Percentiles rank a stretch among this genome's conserved stretches.
Conservation (phyloP, 2,329 filamentous ascomycete species). For the Ceratocystis lukuohia region DNA sequence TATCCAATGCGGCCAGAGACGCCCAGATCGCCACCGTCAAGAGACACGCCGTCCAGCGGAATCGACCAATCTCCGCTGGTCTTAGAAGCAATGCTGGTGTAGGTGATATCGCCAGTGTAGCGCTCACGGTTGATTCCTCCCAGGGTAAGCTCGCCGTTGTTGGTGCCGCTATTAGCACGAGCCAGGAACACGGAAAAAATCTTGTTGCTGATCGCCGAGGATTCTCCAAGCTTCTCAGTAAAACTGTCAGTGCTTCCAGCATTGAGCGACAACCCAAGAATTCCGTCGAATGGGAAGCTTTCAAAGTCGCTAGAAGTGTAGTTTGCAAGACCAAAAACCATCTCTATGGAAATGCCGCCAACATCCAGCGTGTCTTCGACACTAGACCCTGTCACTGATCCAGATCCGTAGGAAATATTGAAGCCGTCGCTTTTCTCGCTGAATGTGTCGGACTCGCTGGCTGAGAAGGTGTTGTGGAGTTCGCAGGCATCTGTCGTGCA, state of each 20-base stretch:
- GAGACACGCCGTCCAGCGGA: slow-evolving; percentile 49
- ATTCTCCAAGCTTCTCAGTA: slow-evolving; percentile 45
- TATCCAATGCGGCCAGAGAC: slow-evolving; percentile 49
- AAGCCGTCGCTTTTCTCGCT: slow-evolving; percentile 42
- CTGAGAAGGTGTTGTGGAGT: slow-evolving; percentile 56
- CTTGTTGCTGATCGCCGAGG: slow-evolving; percentile 41
- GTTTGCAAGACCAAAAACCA: slow-evolving; percentile 60
- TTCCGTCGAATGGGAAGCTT: slow-evolving; percentile 75
- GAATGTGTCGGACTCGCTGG: slow-evolving; percentile 51
- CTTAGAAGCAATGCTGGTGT: slow-evolving; percentile 40
- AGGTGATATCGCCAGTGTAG: slow-evolving; percentile 55
- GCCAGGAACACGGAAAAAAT: slow-evolving; percentile 55
- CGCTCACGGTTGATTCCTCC: slow-evolving; percentile 54
- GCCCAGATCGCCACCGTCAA: slow-evolving; percentile 45
- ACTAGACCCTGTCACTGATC: slow-evolving; percentile 53
- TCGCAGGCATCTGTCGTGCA: slow-evolving; percentile 55
- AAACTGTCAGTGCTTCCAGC: slow-evolving; percentile 50
- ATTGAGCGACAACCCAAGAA: slow-evolving; percentile 61
- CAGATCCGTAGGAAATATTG: slow-evolving; percentile 62
- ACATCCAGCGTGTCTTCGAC: slow-evolving; percentile 54
- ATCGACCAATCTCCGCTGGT: slow-evolving; percentile 58
- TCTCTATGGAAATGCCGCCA: slow-evolving; percentile 47
- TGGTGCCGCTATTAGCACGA: slow-evolving; percentile 49
- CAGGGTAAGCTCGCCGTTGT: slow-evolving; percentile 66
- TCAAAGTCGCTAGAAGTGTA: slow-evolving; percentile 61